phyloP scores from a whole-genome alignment of 768 basidiomycete species.

The Ramaria sp. region DNA sequence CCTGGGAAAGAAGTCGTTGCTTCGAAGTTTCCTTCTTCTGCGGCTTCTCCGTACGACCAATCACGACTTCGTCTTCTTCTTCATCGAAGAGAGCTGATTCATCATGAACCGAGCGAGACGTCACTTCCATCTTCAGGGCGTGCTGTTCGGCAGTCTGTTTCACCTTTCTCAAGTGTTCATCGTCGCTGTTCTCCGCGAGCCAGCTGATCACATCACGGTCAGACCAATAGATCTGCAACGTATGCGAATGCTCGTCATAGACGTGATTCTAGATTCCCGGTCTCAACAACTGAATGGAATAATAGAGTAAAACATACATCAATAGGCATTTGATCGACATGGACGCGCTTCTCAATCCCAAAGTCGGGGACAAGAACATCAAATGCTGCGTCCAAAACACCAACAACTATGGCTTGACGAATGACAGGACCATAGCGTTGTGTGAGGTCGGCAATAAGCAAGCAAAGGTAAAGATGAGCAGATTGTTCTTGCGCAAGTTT shows the following conservation, averaged over 20 bases:
- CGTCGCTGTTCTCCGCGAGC: slow-evolving; percentile 92
- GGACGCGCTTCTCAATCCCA: slow-evolving; percentile 97
- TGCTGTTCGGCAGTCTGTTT: slow-evolving; percentile 89
- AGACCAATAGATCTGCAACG: slow-evolving; percentile 95
- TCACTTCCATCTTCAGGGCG: slow-evolving; percentile 84
- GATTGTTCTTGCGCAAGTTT: slow-evolving; percentile 93
- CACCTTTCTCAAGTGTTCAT: slow-evolving; percentile 91
- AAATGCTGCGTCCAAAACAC: slow-evolving; percentile 95
- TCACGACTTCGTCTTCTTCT: slow-evolving; percentile 73
- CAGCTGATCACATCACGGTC: slow-evolving; percentile 87
- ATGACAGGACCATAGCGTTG: slow-evolving; percentile 92
- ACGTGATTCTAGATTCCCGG: slow-evolving; percentile 67
- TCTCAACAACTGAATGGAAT: slow-evolving; percentile 13
- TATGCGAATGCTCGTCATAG: slow-evolving; percentile 89
- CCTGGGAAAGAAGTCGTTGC: slow-evolving; percentile 69
- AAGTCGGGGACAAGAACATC: slow-evolving; percentile 96
- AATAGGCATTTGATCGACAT: slow-evolving; percentile 98
- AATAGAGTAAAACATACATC: slow-evolving; percentile 44
- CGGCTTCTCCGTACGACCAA: slow-evolving; percentile 43
- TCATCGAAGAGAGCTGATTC: slow-evolving; percentile 85
- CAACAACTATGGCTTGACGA: slow-evolving; percentile 89
- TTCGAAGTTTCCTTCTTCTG: slow-evolving; percentile 50
- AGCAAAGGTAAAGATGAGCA: slow-evolving; percentile 87
- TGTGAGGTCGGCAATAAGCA: slow-evolving; percentile 89
- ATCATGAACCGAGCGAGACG: slow-evolving; percentile 74